Percentiles rank a stretch among this genome's conserved stretches.
These are phyloP conservation scores for Cydonia oblonga DNA, from an alignment of 331 rosid genomes.

Conservation along the genomic window DNA sequence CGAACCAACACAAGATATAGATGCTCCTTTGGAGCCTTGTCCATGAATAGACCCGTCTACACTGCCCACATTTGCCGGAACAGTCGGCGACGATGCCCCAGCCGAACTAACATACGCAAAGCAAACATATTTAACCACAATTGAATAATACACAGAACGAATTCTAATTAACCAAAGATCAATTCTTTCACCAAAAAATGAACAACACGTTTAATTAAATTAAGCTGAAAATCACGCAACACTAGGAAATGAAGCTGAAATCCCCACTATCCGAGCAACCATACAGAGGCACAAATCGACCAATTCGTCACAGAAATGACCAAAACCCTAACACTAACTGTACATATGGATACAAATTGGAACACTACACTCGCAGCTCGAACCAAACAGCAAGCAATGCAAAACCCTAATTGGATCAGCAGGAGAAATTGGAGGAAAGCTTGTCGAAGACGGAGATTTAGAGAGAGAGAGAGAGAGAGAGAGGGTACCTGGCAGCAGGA, in stretches of 20 bases:
- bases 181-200: neutral
- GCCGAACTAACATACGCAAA: slow-evolving; percentile 64
- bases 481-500: slow-evolving; percentile 67
- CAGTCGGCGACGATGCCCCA: slow-evolving; percentile 91
- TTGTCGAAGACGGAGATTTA: neutral
- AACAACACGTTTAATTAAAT: neutral
- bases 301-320: neutral
- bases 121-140: neutral
- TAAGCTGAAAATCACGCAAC: neutral
- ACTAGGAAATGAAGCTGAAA: neutral
- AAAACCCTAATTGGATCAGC: slow-evolving; percentile 40
- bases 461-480: neutral
- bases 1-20: slow-evolving; percentile 89
- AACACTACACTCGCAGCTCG: neutral
- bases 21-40: slow-evolving; percentile 86
- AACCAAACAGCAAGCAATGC: neutral
- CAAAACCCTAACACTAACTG: slow-evolving; percentile 5
- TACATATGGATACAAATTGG: neutral
- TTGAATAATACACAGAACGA: neutral
- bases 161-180: neutral
- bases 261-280: neutral
- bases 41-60: slow-evolving; percentile 79
- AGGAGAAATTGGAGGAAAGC: neutral
- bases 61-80: slow-evolving; percentile 86
- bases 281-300: neutral